Evolutionary conservation across 768 basidiomycete species (phyloP), one percentile per base, ranked within the genome.

Genomic region (Termitomyces sp.): DNA sequence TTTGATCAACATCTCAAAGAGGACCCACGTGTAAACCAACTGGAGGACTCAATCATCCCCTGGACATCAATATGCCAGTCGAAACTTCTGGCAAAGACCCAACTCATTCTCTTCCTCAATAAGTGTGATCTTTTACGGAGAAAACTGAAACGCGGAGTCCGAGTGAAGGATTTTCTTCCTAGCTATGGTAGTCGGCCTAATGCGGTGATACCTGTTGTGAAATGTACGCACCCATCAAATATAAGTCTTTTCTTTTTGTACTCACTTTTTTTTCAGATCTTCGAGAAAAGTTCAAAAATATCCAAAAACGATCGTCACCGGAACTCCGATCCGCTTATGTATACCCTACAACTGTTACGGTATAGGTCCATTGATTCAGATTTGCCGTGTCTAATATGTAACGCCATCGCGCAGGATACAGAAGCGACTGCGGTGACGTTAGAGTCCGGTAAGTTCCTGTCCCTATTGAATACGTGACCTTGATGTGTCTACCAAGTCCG

Each of bases 1-100:
- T 93, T 92, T 65, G 89, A 93, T 69, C 88, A 92, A 69, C 77
- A 81, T 15, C 76, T 90, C 0, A 80, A 86, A 60, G 90, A 92
- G 73, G 90, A 92, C 69, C 76, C 77, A 5, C 77, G 79, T 32
- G 83, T 91, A 57, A 91, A 91, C 68, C 82, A 89, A 11, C 76
- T 92, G 31, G 86, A 91, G 67, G 89, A 91, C 72, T 88, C 88
- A 0, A 83, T 88, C 54, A 78, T 84, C 45, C 76, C 91, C 14
- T 91, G 89, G 89, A 86, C 83, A 53, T 80, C 83, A 10, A 83
- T 91, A 62, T 87, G 87, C 69, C 81, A 82, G 42, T 85, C 86
- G 32, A 82, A 83, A 63, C 78, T 92, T 3, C 75, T 92, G n/a
- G 75, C 79, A 7, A 81, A 77, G 60, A 81, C 83, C 2, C 81